Conservation (phyloP, 2,329 filamentous ascomycete genomes). For the Pyrenochaeta sp. region DNA sequence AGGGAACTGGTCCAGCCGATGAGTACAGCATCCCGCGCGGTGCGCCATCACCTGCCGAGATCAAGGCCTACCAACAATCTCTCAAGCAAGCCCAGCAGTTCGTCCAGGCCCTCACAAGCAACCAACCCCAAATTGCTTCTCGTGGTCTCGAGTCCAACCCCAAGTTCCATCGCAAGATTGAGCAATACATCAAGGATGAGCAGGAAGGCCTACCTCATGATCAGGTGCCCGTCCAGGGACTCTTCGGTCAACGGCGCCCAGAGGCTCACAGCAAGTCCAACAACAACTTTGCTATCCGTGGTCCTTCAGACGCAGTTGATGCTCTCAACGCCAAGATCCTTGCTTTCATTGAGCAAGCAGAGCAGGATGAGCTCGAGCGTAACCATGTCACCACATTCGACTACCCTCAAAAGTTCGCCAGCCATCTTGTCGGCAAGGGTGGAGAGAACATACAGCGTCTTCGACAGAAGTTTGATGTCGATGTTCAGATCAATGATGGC, state of each 20-base stretch:
- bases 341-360: slow-evolving; percentile 84
- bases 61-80: slow-evolving; percentile 63
- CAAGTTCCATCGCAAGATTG: slow-evolving; percentile 70
- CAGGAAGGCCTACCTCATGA: slow-evolving; percentile 58
- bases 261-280: slow-evolving; percentile 62
- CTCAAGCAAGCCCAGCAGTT: slow-evolving; percentile 66
- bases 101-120: slow-evolving; percentile 61
- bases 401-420: slow-evolving; percentile 93
- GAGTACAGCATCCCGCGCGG: slow-evolving; percentile 64
- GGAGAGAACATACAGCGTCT: slow-evolving; percentile 74
- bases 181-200: slow-evolving; percentile 65
- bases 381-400: slow-evolving; percentile 87
- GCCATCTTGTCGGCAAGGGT: slow-evolving; percentile 75
- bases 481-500: slow-evolving; percentile 90
- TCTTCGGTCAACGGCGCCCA: slow-evolving; percentile 54
- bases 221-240: slow-evolving; percentile 65
- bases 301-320: slow-evolving; percentile 75
- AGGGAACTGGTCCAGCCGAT: slow-evolving; percentile 64
- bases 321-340: slow-evolving; percentile 75
- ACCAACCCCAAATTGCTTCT: slow-evolving; percentile 63
- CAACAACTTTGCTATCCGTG: slow-evolving; percentile 73
- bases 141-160: slow-evolving; percentile 62
- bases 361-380: slow-evolving; percentile 91
- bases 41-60: slow-evolving; percentile 62
- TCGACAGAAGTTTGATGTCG: slow-evolving; percentile 73